Evolutionary conservation across 352 stramenopile genomes (phyloP).

Genomic region (Phytopythium aichiense): DNA sequence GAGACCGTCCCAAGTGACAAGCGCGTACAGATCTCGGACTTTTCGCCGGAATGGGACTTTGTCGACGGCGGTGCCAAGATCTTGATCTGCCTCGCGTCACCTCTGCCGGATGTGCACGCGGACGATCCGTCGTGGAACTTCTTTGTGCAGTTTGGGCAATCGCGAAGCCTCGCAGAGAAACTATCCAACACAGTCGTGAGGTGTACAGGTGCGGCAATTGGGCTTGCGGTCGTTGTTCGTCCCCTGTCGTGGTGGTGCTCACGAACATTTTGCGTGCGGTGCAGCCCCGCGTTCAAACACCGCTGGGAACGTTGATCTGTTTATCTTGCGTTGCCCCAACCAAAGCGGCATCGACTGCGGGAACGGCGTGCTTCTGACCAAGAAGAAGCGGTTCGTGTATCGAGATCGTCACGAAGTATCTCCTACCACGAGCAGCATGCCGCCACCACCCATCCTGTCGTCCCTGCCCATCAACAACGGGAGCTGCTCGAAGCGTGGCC

Average conservation of each 20-base stretch:
- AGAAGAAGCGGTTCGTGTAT: constrained; percentile 52
- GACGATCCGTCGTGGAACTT: constrained; percentile 28
- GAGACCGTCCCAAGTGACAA: constrained; percentile 12
- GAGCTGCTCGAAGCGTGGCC: constrained; percentile 39
- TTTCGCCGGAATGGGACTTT: constrained; percentile 85
- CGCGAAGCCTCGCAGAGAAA: constrained; percentile 44
- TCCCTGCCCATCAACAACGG: constrained; percentile 5
- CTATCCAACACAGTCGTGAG: constrained; percentile 72
- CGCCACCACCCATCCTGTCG: constrained; percentile 1
- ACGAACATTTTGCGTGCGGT: not conserved
- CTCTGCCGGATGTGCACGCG: constrained; percentile 20
- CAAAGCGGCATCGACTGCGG: constrained; percentile 10
- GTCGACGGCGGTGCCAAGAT: constrained; percentile 71
- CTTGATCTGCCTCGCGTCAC: constrained; percentile 66
- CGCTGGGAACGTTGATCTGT: constrained; percentile 54
- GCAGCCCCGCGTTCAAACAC: constrained; percentile 39
- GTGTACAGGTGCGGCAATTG: constrained; percentile 50
- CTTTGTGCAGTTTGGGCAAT: constrained; percentile 72
- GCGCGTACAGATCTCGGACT: constrained; percentile 68
- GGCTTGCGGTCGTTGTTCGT: not conserved
- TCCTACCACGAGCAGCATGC: not conserved
- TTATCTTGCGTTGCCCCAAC: constrained; percentile 35
- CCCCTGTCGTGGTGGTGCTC: no score
- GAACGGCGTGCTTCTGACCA: constrained; percentile 40
- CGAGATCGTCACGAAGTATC: constrained; percentile 28